Evolutionary conservation across 2,329 filamentous ascomycete species (phyloP).

Genomic region (Dothistroma pini): DNA sequence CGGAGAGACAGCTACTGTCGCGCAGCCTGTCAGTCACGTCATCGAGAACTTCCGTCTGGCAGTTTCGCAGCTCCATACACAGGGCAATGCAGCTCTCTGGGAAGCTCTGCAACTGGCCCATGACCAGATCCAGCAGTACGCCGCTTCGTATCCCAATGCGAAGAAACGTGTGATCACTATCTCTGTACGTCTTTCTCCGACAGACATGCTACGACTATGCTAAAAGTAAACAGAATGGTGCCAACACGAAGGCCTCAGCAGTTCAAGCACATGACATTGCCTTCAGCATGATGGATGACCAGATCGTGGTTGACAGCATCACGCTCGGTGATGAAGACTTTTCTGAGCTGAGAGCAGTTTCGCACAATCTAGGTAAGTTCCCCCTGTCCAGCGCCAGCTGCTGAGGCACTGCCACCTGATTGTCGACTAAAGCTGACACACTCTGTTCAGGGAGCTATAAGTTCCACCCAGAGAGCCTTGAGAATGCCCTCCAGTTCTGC

Average conservation of each 20-base stretch:
- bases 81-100: conserved; percentile 38
- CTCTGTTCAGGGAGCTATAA: conserved; percentile 29
- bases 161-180: conserved; percentile 39
- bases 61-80: conserved; percentile 30
- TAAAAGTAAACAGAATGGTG: conserved; percentile 27
- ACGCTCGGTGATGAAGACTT: conserved; percentile 33
- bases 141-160: conserved; percentile 32
- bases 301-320: conserved; percentile 37
- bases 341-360: conserved; percentile 30
- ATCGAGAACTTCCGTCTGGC: conserved; percentile 38
- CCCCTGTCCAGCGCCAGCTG: too few species aligned
- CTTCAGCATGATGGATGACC: conserved; percentile 24
- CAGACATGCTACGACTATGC: too few species aligned
- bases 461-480: conserved; percentile 35
- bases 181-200: conserved; percentile 11
- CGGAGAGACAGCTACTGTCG: conserved; percentile 26
- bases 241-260: conserved; percentile 30
- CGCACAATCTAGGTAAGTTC: conserved; percentile 29
- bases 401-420: not conserved
- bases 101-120: conserved; percentile 35
- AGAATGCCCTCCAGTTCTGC: conserved; percentile 37
- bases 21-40: conserved; percentile 33
- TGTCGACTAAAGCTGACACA: not conserved
- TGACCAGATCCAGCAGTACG: conserved; percentile 33
- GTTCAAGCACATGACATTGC: conserved; percentile 25